Percentiles rank a stretch among this genome's conserved stretches.
phyloP scores from a whole-genome alignment of 2,329 filamentous ascomycete species.

The Nannizziopsis arthrosporioides region DNA sequence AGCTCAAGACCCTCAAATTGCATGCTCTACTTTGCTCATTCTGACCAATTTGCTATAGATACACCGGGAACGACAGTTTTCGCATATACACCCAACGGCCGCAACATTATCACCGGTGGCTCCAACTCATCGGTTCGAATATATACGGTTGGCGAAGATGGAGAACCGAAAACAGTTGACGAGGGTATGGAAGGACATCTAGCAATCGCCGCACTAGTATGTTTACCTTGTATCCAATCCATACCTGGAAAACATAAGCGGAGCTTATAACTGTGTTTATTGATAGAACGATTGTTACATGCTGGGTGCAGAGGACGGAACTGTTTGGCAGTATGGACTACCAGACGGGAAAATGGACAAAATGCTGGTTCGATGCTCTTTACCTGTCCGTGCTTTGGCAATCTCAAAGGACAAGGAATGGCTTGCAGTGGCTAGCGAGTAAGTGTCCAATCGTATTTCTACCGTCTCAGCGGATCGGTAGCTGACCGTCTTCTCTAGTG shows the following conservation, averaged over 20 bases:
- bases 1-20: conserved; percentile 1
- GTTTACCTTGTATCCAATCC: conserved; percentile 13
- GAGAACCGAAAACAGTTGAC: conserved; percentile 84
- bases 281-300: conserved; percentile 67
- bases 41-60: conserved; percentile 39
- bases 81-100: conserved; percentile 79
- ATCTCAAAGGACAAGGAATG: conserved; percentile 71
- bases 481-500: conserved; percentile 38
- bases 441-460: conserved; percentile 22
- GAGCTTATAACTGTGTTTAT: not conserved
- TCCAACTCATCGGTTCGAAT: conserved; percentile 88
- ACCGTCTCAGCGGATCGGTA: not conserved
- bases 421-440: conserved; percentile 94
- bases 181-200: conserved; percentile 80
- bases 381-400: conserved; percentile 76
- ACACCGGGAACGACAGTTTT: conserved; percentile 78
- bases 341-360: conserved; percentile 57
- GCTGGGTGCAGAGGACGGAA: conserved; percentile 84
- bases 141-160: conserved; percentile 82
- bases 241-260: not conserved
- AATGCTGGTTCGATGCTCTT: conserved; percentile 69
- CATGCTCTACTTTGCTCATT: conserved; percentile 3
- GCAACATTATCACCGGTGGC: conserved; percentile 77
- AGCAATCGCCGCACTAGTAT: conserved; percentile 58
- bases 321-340: conserved; percentile 87